Evolutionary conservation across 2,329 filamentous ascomycete species (phyloP).

Genomic region (Fusarium ambrosium): DNA sequence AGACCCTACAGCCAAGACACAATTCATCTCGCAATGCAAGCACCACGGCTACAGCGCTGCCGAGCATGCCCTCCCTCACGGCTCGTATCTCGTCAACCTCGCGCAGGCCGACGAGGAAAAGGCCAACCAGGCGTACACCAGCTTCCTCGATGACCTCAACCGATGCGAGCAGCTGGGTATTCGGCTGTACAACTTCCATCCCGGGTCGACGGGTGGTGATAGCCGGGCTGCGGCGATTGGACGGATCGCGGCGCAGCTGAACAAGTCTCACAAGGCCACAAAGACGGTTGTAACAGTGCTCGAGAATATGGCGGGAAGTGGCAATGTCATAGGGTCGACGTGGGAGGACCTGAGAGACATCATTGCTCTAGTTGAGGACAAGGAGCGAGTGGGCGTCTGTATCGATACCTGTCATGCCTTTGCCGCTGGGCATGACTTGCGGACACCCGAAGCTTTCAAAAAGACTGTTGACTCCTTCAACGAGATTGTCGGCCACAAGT

Average conservation of each 20-base stretch:
- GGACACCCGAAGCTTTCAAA: slow-evolving; percentile 79
- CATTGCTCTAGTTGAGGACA: slow-evolving; percentile 83
- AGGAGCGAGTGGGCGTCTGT: slow-evolving; percentile 89
- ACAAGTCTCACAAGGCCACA: slow-evolving; percentile 83
- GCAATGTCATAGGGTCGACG: slow-evolving; percentile 86
- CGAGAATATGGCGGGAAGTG: slow-evolving; percentile 94
- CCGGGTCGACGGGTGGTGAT: slow-evolving; percentile 82
- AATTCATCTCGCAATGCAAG: slow-evolving; percentile 78
- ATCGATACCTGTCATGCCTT: slow-evolving; percentile 98
- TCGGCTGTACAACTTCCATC: slow-evolving; percentile 97
- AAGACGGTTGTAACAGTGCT: slow-evolving; percentile 83
- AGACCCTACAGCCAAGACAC: slow-evolving; percentile 72
- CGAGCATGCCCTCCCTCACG: slow-evolving; percentile 87
- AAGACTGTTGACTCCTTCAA: slow-evolving; percentile 84
- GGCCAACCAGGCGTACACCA: slow-evolving; percentile 85
- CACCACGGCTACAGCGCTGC: slow-evolving; percentile 78
- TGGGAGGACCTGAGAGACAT: slow-evolving; percentile 91
- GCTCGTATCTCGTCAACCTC: slow-evolving; percentile 96
- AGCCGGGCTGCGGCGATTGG: slow-evolving; percentile 77
- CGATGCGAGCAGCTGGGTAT: slow-evolving; percentile 91
- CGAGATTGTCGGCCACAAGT: slow-evolving; percentile 79
- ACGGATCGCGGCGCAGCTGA: slow-evolving; percentile 86
- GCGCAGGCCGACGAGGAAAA: slow-evolving; percentile 86
- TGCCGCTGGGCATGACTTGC: slow-evolving; percentile 91
- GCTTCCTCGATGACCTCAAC: slow-evolving; percentile 88